These are phyloP conservation scores for Barbarea vulgaris DNA, from an alignment of 345 rosid genomes.

Conservation along the genomic window DNA sequence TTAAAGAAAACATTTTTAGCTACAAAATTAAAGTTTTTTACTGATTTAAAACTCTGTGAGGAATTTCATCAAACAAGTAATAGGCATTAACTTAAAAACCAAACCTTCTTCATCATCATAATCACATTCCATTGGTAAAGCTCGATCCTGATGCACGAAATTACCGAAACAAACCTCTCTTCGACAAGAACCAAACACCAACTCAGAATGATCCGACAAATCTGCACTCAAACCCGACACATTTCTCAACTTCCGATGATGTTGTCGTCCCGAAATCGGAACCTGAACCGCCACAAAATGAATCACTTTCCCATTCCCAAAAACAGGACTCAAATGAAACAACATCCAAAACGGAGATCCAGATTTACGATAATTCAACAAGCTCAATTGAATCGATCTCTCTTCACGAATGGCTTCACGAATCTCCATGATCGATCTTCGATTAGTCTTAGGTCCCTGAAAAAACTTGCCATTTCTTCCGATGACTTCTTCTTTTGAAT, in stretches of 20 bases:
- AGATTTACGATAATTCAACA: slow-evolving; percentile 83
- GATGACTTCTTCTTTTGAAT: slow-evolving; percentile 62
- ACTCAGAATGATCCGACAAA: slow-evolving; percentile 41
- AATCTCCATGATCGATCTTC: slow-evolving; percentile 75
- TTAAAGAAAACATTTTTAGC: neutral
- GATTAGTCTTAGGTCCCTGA: slow-evolving; percentile 77
- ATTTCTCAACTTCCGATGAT: slow-evolving; percentile 34
- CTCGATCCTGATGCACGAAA: slow-evolving; percentile 46
- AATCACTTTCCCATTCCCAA: slow-evolving; percentile 61
- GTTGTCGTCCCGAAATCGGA: slow-evolving; percentile 48
- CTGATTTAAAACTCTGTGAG: neutral
- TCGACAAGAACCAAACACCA: slow-evolving; percentile 74
- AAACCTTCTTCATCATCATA: slow-evolving; percentile 35
- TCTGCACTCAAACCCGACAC: slow-evolving; percentile 50
- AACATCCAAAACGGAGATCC: slow-evolving; percentile 93
- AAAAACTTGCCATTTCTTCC: slow-evolving; percentile 81
- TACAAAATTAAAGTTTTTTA: neutral
- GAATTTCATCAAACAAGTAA: slow-evolving; percentile 25
- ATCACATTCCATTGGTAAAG: slow-evolving; percentile 44
- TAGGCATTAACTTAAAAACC: neutral
- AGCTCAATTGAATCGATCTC: slow-evolving; percentile 55
- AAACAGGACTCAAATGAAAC: slow-evolving; percentile 79
- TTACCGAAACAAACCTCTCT: slow-evolving; percentile 72
- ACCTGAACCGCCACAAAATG: slow-evolving; percentile 90
- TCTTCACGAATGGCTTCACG: slow-evolving; percentile 86